Conservation (phyloP, 2,329 filamentous ascomycete species). For the Colletotrichum caudatum region DNA sequence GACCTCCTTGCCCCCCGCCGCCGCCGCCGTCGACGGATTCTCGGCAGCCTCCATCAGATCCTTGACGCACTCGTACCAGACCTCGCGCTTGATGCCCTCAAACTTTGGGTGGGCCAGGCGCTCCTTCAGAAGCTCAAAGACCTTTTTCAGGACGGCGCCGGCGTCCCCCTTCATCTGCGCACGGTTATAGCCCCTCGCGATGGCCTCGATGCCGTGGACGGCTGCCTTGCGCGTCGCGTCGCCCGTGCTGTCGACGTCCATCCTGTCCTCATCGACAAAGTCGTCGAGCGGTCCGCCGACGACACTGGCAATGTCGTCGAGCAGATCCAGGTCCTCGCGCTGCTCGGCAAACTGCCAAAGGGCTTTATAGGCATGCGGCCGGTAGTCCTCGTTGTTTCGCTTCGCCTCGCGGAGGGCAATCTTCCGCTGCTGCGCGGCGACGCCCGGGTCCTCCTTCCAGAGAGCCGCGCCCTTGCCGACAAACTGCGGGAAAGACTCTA, state of each 20-base stretch:
- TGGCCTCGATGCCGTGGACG: conserved; percentile 63
- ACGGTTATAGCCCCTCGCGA: conserved; percentile 63
- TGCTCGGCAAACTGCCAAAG: conserved; percentile 79
- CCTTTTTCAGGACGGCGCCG: conserved; percentile 52
- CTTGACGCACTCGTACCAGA: conserved; percentile 64
- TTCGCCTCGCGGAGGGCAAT: conserved; percentile 89
- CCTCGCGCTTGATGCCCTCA: conserved; percentile 58
- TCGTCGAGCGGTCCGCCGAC: conserved; percentile 73
- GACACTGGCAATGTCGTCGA: conserved; percentile 74
- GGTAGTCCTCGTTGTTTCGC: conserved; percentile 88
- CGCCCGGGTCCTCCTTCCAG: conserved; percentile 63
- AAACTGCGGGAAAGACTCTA: conserved; percentile 84
- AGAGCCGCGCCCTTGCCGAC: conserved; percentile 72
- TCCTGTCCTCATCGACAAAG: conserved; percentile 68
- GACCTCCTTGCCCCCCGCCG: conserved; percentile 42
- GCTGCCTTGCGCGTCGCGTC: conserved; percentile 60
- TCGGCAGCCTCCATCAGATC: conserved; percentile 61
- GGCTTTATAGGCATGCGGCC: conserved; percentile 77
- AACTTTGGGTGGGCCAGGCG: conserved; percentile 56
- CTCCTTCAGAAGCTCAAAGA: conserved; percentile 56
- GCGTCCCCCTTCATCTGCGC: conserved; percentile 54
- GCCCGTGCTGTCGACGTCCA: conserved; percentile 73
- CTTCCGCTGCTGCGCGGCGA: conserved; percentile 79
- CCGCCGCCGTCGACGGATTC: conserved; percentile 41
- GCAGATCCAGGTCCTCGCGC: conserved; percentile 77